Evolutionary conservation across 2,329 filamentous ascomycete genomes (phyloP).

Genomic region (Aspergillus persii): DNA sequence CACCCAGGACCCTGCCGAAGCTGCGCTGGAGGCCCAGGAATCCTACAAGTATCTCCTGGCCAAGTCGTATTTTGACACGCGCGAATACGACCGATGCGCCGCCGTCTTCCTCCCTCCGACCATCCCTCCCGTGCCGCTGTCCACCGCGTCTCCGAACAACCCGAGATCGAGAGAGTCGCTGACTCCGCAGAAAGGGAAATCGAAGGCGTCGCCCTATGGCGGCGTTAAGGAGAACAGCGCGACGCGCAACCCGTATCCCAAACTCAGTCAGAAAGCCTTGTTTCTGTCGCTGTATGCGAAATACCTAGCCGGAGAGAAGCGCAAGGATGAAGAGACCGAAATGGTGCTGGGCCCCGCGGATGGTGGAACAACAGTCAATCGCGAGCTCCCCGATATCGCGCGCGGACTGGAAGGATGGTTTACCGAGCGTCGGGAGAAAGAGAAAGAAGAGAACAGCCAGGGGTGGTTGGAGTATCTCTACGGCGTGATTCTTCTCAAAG

Average conservation of each 20-base stretch:
- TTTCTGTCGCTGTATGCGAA: slow-evolving; percentile 93
- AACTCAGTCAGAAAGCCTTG: slow-evolving; percentile 82
- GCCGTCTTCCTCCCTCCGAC: slow-evolving; percentile 82
- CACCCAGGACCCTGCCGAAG: slow-evolving; percentile 69
- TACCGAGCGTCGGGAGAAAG: slow-evolving; percentile 60
- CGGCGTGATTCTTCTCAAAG: slow-evolving; percentile 83
- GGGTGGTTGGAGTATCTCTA: slow-evolving; percentile 89
- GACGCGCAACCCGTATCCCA: slow-evolving; percentile 43
- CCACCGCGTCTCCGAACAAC: slow-evolving; percentile 32
- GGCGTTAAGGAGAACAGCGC: slow-evolving; percentile 35
- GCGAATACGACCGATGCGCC: slow-evolving; percentile 90
- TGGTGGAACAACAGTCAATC: slow-evolving; percentile 78
- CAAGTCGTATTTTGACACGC: slow-evolving; percentile 92
- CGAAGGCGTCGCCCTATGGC: slow-evolving; percentile 49
- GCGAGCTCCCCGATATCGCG: slow-evolving; percentile 74
- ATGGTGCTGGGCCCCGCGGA: slow-evolving; percentile 96
- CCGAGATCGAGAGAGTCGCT: slow-evolving; percentile 39
- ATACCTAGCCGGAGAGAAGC: slow-evolving; percentile 89
- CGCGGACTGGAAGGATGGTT: slow-evolving; percentile 81
- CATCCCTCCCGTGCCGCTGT: slow-evolving; percentile 65
- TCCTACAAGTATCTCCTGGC: slow-evolving; percentile 82
- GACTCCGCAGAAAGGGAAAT: slow-evolving; percentile 58
- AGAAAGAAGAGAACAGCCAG: slow-evolving; percentile 64
- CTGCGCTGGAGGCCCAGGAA: slow-evolving; percentile 73
- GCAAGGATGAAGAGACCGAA: slow-evolving; percentile 93